Percentiles rank a stretch among this genome's conserved stretches.
Evolutionary conservation across 805 yeast species (phyloP).

Genomic region (Candida stauntonica): DNA sequence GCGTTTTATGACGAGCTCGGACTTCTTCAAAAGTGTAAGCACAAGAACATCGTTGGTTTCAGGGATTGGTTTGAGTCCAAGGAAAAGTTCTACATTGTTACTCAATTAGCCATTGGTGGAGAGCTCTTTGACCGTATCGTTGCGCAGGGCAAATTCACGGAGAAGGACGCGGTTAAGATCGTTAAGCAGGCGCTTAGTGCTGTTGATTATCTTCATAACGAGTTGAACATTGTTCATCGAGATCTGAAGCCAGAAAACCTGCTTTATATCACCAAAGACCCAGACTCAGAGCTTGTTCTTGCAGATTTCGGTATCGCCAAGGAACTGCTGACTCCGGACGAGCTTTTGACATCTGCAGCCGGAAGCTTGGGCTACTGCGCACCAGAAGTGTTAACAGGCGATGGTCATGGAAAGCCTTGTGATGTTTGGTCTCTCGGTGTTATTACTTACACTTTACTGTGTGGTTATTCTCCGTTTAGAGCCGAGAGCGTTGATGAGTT

Average conservation of each 20-base stretch:
- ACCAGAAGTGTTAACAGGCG: slow-evolving; percentile 79
- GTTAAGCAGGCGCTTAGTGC: slow-evolving; percentile 75
- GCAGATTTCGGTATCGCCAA: slow-evolving; percentile 98
- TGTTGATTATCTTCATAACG: slow-evolving; percentile 67
- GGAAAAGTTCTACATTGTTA: slow-evolving; percentile 89
- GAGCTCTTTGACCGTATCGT: slow-evolving; percentile 88
- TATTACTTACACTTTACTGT: slow-evolving; percentile 80
- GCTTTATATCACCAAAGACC: slow-evolving; percentile 56
- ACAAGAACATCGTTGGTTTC: slow-evolving; percentile 86
- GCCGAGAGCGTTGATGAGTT: slow-evolving; percentile 82
- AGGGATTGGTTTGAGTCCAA: slow-evolving; percentile 91
- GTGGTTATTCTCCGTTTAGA: slow-evolving; percentile 90
- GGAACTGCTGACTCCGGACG: slow-evolving; percentile 54
- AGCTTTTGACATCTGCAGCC: slow-evolving; percentile 65
- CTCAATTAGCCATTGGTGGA: slow-evolving; percentile 95
- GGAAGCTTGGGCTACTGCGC: slow-evolving; percentile 98
- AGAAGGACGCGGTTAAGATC: slow-evolving; percentile 76
- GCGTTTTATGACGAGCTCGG: slow-evolving; percentile 76
- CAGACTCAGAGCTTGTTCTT: slow-evolving; percentile 69
- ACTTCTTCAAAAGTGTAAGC: slow-evolving; percentile 61
- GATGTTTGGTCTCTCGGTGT: slow-evolving; percentile 97
- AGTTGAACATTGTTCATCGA: slow-evolving; percentile 77
- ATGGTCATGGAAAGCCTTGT: slow-evolving; percentile 93
- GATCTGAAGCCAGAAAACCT: slow-evolving; percentile 95
- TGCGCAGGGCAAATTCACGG: slow-evolving; percentile 79